Evolutionary conservation across 306 rosid species (phyloP), one percentile per base, ranked within the genome.

Genomic region (Pueraria montana): DNA sequence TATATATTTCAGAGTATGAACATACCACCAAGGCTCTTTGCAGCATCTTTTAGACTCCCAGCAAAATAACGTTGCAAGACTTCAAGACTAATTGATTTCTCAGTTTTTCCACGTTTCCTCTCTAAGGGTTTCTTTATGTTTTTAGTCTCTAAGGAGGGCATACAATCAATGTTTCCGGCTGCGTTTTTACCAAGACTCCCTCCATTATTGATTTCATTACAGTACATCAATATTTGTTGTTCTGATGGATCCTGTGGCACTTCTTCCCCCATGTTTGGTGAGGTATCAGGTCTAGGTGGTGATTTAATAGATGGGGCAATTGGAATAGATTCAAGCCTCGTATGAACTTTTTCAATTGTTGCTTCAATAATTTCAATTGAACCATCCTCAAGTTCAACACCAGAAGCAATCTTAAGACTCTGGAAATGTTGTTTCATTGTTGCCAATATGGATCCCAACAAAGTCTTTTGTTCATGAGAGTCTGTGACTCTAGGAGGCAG

Each of bases 11-110:
- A 71, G 69, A 8, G 67, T 24, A 66, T 24, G 80, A 77, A 49
- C 91, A 48, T 91, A 96, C 99, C 99, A 14, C 97, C 95, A 79
- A 96, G 99, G 89, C 94, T 92, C 90, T 92, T 96, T 43, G 98
- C 99, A 82, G 99, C 98, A 88, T 96, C 98, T 85, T 96, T 96
- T 80, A 96, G 99, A 79, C 98, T 96, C 83, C 98, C 97, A 56
- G 99, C 91, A 55, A 96, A 96, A 83, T 96, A 87, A 62, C 88
- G 93, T 74, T 96, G 99, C 63, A 96, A 79, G 78, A 96, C 97
- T 65, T 94, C 98, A 23, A 96, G 90, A 82, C 97, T 94, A 40
- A 96, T 88, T 68, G 97, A 94, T 85, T 96, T 96, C 89, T 96
- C 99, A 11, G 99, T 88, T 89, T 96, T 94, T 27, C 99, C 98